A percentile compares a stretch with the other conserved stretches of the same genome.
Conservation (phyloP, 1,284 basidiomycete species). For the Fistulinella cinereoalba region DNA sequence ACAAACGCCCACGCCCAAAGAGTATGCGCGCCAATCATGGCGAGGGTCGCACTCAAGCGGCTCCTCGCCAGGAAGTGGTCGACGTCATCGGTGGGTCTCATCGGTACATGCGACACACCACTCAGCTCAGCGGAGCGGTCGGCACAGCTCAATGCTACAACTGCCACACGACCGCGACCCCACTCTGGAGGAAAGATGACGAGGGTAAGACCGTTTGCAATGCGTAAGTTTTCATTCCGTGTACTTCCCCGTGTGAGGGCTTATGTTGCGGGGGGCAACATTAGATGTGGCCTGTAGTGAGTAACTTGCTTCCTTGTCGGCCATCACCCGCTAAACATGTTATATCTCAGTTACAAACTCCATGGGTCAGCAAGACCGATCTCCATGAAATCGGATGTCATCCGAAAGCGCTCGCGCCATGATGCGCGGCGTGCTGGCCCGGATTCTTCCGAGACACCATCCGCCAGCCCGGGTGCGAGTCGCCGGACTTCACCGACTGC, state of each 20-base stretch:
- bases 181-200: conserved; percentile 89
- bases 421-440: conserved; percentile 57
- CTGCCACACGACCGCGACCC: conserved; percentile 85
- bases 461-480: conserved; percentile 67
- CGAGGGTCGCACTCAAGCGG: conserved; percentile 52
- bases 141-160: conserved; percentile 78
- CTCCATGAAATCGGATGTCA: conserved; percentile 83
- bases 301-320: conserved; percentile 25
- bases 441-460: conserved; percentile 41
- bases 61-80: conserved; percentile 52
- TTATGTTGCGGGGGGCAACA: conserved; percentile 9
- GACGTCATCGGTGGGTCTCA: conserved; percentile 51
- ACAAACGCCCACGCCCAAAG: conserved; percentile 80
- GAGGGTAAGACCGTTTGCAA: conserved; percentile 92
- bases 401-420: conserved; percentile 76
- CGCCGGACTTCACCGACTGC: conserved; percentile 66
- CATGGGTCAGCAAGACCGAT: conserved; percentile 79
- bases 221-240: conserved; percentile 53
- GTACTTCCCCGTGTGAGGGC: conserved; percentile 3
- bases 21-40: conserved; percentile 74
- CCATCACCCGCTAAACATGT: conserved; percentile 8
- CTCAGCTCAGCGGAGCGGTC: conserved; percentile 28
- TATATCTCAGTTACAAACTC: conserved; percentile 60
- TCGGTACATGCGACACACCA: conserved; percentile 22
- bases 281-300: conserved; percentile 53